phyloP scores from a whole-genome alignment of 495 filamentous ascomycete genomes.

The Tetracladium marchalianum region DNA sequence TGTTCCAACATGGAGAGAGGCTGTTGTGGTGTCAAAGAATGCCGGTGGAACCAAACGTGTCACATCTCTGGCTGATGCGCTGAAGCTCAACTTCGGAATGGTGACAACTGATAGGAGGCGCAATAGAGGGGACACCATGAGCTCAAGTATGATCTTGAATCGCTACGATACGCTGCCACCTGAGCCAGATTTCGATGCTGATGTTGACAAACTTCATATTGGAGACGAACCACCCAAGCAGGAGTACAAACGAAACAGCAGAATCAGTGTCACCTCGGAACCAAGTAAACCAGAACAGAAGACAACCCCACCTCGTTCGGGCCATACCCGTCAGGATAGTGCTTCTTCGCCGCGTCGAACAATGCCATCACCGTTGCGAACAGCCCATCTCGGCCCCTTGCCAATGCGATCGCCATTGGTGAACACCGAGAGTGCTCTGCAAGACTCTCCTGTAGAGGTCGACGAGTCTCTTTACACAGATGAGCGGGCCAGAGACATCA shows the following conservation, averaged over 20 bases:
- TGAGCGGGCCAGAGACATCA: conserved; percentile 78
- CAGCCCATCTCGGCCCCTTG: neutral
- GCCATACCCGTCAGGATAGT: conserved; percentile 9
- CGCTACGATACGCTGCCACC: conserved; percentile 19
- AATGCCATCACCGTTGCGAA: conserved; percentile 10
- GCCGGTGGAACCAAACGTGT: conserved; percentile 93
- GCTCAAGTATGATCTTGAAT: conserved; percentile 55
- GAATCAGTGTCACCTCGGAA: neutral
- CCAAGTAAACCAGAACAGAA: conserved; percentile 1
- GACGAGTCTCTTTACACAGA: conserved; percentile 69
- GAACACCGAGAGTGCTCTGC: conserved; percentile 7
- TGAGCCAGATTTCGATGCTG: conserved; percentile 24
- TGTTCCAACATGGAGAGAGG: conserved; percentile 76
- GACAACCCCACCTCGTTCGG: conserved; percentile 6
- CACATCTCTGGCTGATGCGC: conserved; percentile 88
- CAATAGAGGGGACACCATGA: conserved; percentile 43
- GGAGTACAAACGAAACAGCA: conserved; percentile 5
- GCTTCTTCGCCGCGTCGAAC: conserved; percentile 8
- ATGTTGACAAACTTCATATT: conserved; percentile 30
- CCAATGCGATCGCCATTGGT: conserved; percentile 13
- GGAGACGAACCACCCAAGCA: neutral
- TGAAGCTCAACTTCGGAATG: conserved; percentile 95
- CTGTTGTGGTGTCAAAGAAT: conserved; percentile 96
- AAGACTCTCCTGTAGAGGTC: conserved; percentile 21
- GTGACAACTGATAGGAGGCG: conserved; percentile 88